These are phyloP conservation scores for Massarina eburnea DNA, from an alignment of 2,329 filamentous ascomycete species.

Conservation along the genomic window DNA sequence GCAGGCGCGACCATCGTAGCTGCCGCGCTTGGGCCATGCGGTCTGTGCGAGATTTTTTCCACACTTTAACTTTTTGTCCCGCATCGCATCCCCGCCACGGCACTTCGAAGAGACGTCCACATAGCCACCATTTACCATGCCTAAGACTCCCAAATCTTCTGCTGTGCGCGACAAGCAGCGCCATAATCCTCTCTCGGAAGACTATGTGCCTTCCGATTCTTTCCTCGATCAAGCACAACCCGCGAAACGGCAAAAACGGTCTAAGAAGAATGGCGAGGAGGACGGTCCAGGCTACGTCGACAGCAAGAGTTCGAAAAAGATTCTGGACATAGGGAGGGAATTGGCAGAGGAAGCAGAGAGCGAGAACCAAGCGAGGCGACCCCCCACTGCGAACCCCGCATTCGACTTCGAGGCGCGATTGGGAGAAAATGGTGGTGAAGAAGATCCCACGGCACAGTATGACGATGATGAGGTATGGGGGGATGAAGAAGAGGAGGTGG, in stretches of 20 bases:
- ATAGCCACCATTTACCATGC: constrained; percentile 58
- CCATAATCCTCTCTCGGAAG: constrained; percentile 90
- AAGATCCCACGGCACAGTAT: constrained; percentile 54
- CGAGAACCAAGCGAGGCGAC: constrained; percentile 47
- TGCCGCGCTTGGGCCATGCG: constrained; percentile 3
- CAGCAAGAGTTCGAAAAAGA: constrained; percentile 83
- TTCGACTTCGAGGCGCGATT: constrained; percentile 83
- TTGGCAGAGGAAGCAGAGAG: constrained; percentile 78
- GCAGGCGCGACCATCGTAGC: constrained; percentile 2
- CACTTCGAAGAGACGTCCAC: not conserved
- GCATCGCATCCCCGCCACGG: constrained; percentile 4
- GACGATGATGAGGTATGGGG: constrained; percentile 67
- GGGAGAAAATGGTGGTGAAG: constrained; percentile 49
- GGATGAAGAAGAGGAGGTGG: constrained; percentile 72
- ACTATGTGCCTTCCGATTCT: constrained; percentile 71
- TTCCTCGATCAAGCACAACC: constrained; percentile 54
- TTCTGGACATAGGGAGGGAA: constrained; percentile 86
- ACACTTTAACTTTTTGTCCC: constrained; percentile 7
- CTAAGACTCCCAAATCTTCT: constrained; percentile 67
- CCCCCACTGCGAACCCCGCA: constrained; percentile 57
- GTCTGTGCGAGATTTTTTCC: constrained; percentile 6
- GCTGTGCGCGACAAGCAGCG: constrained; percentile 63
- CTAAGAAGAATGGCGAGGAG: constrained; percentile 58
- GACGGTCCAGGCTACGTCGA: constrained; percentile 76
- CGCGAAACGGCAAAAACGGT: constrained; percentile 65